A percentile compares a stretch with the other conserved stretches of the same genome.
Evolutionary conservation across 352 stramenopile genomes (phyloP).

Genomic region (Achlya hypogyna): DNA sequence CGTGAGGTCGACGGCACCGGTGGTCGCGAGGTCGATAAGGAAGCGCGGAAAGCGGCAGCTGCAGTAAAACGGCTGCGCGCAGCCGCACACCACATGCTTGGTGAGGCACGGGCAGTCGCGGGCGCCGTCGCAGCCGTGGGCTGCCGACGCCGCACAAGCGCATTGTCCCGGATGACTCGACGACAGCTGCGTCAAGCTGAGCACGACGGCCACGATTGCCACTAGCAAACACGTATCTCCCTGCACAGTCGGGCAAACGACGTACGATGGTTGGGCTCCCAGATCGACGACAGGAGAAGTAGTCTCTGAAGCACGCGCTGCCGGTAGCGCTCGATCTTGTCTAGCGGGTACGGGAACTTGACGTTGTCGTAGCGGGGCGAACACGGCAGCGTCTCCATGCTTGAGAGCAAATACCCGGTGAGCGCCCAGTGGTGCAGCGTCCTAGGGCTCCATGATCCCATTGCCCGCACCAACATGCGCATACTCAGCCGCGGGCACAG

Average conservation of each 20-base stretch:
- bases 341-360: not conserved
- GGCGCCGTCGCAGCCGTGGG: not conserved
- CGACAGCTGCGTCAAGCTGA: not conserved
- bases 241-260: not conserved
- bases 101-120: not conserved
- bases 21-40: slow-evolving; percentile 4
- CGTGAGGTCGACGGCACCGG: not conserved
- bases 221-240: not conserved
- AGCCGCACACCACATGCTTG: not conserved
- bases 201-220: slow-evolving; percentile 2
- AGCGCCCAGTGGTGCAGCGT: slow-evolving; percentile 5
- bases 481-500: not conserved
- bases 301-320: slow-evolving; percentile 6
- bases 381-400: slow-evolving; percentile 1
- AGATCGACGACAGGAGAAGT: slow-evolving; percentile 7
- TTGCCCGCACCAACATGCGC: not conserved
- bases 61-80: not conserved
- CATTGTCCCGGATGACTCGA: slow-evolving; percentile 1
- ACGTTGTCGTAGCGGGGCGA: not conserved
- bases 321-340: not conserved
- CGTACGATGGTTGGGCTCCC: slow-evolving; percentile 13
- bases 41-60: slow-evolving; percentile 9
- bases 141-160: not conserved
- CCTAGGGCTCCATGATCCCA: not conserved
- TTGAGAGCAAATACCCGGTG: not conserved